Base-by-base conservation (phyloP, 305 asterid genomes). In the Solanum aculeatissimum region DNA sequence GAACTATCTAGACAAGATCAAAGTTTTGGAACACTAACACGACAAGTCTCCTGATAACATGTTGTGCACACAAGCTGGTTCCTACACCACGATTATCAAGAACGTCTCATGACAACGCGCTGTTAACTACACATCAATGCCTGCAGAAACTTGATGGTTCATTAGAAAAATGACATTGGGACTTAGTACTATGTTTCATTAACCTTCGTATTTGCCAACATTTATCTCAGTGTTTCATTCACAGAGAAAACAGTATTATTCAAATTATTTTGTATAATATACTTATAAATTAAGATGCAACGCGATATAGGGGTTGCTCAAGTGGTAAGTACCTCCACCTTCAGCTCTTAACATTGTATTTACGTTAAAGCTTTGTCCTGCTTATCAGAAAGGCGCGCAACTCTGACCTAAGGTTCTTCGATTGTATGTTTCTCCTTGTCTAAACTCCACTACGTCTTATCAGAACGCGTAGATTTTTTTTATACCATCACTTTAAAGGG, bases 1-100 rank as follows among this genome's bases (percentile, higher is more conserved):
- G 83, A 93, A 93, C 86, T 89, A 89, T 87, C 90, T 95, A 25
- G 96, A 88, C 86, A 95, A 93, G 93, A 92, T 96, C 89, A 94
- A 89, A 88, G 47, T 72, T 81, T 89, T 96, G 91, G 90, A 88
- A 88, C 81, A 42, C 25, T 87, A 74, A 85, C 80, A 71, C 21
- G 80, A 69, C 75, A 16, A 65, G n/a, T 29, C 72, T 27, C 70
- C 43, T 0, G 12, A 15, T 32, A 66, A 66, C 43, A 65, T 29
- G 14, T 12, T 63, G 40, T 16, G 12, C 14, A 1, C 23, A 4
- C 43, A 66, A 66, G 74, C 12, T 66, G 14, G 43, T 9, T 13
- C 23, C 0, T 32, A 66, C 74, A 16, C 74, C 45, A 66, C 14
- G 13, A 0, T 27, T 29, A 15, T 32, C 70, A 29, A 65, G 21